phyloP scores from a whole-genome alignment of 116 monocot genomes.

The Posidonia oceanica region DNA sequence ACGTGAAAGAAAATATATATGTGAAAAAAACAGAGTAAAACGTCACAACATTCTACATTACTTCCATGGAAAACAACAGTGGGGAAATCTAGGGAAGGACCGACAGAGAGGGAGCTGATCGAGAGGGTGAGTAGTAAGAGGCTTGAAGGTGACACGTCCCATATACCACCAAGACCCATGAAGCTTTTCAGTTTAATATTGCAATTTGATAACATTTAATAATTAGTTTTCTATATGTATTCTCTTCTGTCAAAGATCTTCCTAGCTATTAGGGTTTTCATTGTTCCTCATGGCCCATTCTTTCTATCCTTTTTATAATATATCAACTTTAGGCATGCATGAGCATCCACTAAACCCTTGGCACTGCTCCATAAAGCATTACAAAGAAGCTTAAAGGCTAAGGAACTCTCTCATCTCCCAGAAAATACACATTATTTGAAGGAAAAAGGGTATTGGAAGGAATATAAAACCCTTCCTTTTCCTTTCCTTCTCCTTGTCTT shows the following conservation, averaged over 20 bases:
- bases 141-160: constrained; percentile 9
- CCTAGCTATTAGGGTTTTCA: constrained; percentile 7
- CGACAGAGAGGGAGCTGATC: neutral
- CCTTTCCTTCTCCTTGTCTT: constrained; percentile 13
- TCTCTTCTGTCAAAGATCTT: neutral
- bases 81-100: neutral
- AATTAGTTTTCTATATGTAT: neutral
- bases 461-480: constrained; percentile 10
- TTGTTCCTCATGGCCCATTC: neutral
- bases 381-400: constrained; percentile 32
- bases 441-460: constrained; percentile 7
- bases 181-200: neutral
- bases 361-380: constrained; percentile 9
- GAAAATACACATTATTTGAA: constrained; percentile 8
- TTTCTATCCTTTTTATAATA: constrained; percentile 6
- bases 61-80: neutral
- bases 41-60: neutral
- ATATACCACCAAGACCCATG: neutral
- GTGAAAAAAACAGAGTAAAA: neutral
- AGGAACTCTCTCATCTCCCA: constrained; percentile 15
- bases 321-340: constrained; percentile 26
- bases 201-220: neutral
- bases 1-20: neutral
- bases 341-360: constrained; percentile 18
- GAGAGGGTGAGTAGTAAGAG: constrained; percentile 1